A percentile compares a stretch with the other conserved stretches of the same genome.
These are phyloP conservation scores for Allodekkera sacchari DNA, from an alignment of 805 yeast species.

Conservation along the genomic window DNA sequence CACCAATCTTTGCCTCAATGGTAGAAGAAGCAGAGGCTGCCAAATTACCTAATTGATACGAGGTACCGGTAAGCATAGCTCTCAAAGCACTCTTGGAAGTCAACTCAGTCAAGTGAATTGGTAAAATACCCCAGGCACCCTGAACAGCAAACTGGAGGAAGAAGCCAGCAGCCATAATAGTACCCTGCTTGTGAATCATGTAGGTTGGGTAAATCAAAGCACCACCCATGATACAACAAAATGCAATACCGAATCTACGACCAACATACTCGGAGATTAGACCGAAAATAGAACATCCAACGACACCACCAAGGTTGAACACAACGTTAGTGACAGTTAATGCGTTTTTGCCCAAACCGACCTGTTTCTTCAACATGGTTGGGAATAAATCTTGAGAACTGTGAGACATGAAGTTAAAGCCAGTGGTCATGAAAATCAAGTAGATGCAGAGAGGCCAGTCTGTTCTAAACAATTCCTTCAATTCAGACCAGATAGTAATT, in stretches of 20 bases:
- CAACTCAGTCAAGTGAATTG: constrained; percentile 57
- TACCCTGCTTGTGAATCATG: constrained; percentile 29
- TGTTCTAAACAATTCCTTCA: constrained; percentile 29
- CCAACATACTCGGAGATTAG: constrained; percentile 52
- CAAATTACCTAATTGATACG: constrained; percentile 67
- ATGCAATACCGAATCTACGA: constrained; percentile 47
- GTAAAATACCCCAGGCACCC: constrained; percentile 71
- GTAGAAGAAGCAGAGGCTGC: constrained; percentile 67
- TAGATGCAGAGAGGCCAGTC: constrained; percentile 59
- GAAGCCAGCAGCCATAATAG: constrained; percentile 48
- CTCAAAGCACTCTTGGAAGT: constrained; percentile 53
- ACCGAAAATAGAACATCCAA: constrained; percentile 55
- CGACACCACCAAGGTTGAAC: constrained; percentile 58
- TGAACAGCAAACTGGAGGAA: constrained; percentile 59
- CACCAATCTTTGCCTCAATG: constrained; percentile 57
- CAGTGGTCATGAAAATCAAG: constrained; percentile 54
- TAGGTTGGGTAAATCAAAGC: constrained; percentile 59
- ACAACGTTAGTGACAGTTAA: constrained; percentile 55
- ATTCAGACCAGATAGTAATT: constrained; percentile 12
- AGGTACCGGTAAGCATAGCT: constrained; percentile 51
- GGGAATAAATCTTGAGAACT: constrained; percentile 73
- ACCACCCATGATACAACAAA: constrained; percentile 46
- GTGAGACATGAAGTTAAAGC: constrained; percentile 65
- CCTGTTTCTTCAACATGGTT: constrained; percentile 49
- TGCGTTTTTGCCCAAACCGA: constrained; percentile 34